Percentiles rank a stretch among this genome's conserved stretches.
Conservation (phyloP, 331 rosid genomes). For the Acacia concinna region DNA sequence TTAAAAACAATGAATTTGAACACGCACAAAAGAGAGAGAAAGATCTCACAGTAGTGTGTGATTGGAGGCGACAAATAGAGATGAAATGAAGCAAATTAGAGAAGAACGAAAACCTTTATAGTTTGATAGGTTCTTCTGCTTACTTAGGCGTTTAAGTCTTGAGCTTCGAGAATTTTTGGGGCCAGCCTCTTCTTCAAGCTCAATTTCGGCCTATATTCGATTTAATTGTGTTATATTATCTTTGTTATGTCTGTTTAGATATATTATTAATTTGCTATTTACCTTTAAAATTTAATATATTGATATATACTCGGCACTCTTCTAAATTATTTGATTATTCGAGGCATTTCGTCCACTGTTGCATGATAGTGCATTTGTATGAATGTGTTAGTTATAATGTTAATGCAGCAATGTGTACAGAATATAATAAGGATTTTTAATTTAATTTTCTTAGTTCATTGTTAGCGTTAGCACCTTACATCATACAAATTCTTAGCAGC, state of each 20-base stretch:
- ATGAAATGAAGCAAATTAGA: background rate
- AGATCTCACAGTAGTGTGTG: conserved; percentile 16
- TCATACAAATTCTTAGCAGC: too few species aligned
- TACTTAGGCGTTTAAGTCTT: background rate
- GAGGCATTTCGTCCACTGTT: background rate
- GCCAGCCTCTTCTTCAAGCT: background rate
- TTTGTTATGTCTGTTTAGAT: background rate
- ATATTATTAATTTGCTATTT: background rate
- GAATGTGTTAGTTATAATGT: background rate
- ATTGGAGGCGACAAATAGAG: background rate
- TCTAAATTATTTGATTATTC: background rate
- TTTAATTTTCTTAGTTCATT: too few species aligned
- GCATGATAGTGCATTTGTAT: background rate
- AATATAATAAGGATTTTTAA: too few species aligned
- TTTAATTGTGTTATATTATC: background rate
- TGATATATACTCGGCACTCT: background rate
- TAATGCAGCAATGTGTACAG: background rate
- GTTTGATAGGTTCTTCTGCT: conserved; percentile 8
- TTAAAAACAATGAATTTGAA: background rate
- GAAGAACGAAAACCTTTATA: background rate
- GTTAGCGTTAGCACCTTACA: too few species aligned
- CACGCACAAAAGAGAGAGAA: background rate
- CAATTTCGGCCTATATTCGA: background rate
- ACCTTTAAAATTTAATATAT: background rate
- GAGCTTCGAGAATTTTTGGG: background rate